A percentile compares a stretch with the other conserved stretches of the same genome.
Conservation (phyloP, 2,329 filamentous ascomycete species). For the Aspergillus ochraceus region DNA sequence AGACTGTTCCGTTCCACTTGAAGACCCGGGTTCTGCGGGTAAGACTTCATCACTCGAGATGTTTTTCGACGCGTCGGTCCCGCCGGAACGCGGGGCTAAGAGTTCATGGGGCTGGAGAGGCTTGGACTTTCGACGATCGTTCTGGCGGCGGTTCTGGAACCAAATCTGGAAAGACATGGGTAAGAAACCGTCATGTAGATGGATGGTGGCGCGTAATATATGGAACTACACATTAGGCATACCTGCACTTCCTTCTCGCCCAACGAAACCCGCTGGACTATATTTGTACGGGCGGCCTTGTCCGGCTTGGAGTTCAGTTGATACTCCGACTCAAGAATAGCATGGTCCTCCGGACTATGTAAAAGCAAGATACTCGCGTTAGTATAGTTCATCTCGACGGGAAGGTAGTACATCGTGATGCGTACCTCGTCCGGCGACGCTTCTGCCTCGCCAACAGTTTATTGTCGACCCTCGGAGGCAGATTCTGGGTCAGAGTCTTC, state of each 20-base stretch:
- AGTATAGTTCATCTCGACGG: conserved; percentile 6
- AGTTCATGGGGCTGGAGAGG: conserved; percentile 78
- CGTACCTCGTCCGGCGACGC: conserved; percentile 61
- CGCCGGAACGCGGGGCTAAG: conserved; percentile 40
- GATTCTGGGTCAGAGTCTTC: conserved; percentile 55
- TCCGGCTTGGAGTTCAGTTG: conserved; percentile 84
- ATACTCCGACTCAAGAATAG: conserved; percentile 83
- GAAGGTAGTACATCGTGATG: conserved; percentile 1
- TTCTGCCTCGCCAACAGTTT: conserved; percentile 62
- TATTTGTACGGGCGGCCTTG: conserved; percentile 79
- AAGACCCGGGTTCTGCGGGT: conserved; percentile 28
- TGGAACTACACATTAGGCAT: conserved; percentile 37
- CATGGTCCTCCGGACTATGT: conserved; percentile 79
- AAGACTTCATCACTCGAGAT: conserved; percentile 29
- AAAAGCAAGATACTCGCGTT: neutral
- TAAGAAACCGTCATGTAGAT: conserved; percentile 11
- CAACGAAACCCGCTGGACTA: conserved; percentile 81
- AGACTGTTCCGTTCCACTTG: conserved; percentile 30
- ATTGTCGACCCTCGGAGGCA: conserved; percentile 60
- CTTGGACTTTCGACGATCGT: conserved; percentile 83
- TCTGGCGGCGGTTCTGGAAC: conserved; percentile 95
- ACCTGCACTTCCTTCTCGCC: conserved; percentile 98
- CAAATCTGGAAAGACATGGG: conserved; percentile 67
- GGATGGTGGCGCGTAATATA: conserved; percentile 25
- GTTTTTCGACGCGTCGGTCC: conserved; percentile 28